Evolutionary conservation across 176 grass and related monocot species (phyloP).

Genomic region (Eragrostis curvula): DNA sequence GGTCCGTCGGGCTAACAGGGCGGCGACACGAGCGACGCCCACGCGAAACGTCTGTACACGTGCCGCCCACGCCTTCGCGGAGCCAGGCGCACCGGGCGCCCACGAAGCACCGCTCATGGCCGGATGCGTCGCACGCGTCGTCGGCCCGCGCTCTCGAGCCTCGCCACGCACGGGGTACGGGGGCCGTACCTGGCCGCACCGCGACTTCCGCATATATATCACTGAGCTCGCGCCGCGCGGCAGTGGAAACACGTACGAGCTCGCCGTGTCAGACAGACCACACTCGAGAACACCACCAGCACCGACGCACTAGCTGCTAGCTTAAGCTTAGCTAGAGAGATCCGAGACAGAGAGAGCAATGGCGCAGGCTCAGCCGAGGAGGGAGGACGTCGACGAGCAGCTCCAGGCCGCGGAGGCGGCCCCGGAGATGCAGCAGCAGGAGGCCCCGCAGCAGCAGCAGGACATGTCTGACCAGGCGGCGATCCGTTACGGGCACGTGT

Average conservation of each 20-base stretch:
- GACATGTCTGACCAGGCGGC: constrained; percentile 2
- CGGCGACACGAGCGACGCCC: neutral
- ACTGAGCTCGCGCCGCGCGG: neutral
- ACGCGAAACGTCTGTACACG: neutral
- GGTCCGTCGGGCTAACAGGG: neutral
- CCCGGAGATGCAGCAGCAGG: neutral
- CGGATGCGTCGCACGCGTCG: neutral
- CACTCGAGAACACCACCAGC: neutral
- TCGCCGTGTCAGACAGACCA: neutral
- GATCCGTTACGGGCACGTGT: constrained; percentile 67
- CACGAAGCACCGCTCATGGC: neutral
- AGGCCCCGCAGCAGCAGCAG: neutral
- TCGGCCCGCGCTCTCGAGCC: neutral
- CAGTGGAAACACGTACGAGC: no score
- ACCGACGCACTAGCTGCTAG: neutral
- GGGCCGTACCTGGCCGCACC: neutral
- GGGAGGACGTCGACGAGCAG: neutral
- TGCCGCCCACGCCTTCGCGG: neutral
- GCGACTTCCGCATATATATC: neutral
- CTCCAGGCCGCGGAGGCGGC: neutral
- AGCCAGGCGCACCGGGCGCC: neutral
- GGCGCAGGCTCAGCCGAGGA: constrained; percentile 29
- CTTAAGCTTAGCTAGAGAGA: neutral
- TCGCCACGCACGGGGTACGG: neutral
- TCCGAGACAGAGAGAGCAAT: neutral